Base-by-base conservation (phyloP, 2,329 filamentous ascomycete species). In the Stagonosporopsis tanaceti region DNA sequence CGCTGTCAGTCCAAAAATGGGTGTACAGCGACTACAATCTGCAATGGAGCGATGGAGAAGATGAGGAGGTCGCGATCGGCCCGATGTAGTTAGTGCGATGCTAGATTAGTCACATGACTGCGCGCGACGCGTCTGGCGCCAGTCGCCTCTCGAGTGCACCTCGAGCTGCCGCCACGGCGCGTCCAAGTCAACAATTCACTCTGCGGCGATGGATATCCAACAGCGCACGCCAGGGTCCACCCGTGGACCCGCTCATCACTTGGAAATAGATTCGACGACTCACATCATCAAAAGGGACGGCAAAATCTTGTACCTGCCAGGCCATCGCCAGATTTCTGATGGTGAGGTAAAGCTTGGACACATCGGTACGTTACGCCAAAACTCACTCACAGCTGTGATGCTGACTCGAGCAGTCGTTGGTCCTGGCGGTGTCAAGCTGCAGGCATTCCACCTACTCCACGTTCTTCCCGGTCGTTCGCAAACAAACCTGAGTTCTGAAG, bases 371-470 rank as follows among this genome's bases (percentile, higher is more conserved):
- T 57, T 3, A 45, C 3, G 17, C n/a, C 7, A 28, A 6, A 34
- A 20, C n/a, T 5, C 17, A 32, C 11, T 11, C 17, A 45, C n/a
- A 44, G 8, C 15, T 32, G 7, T n/a, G 7, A 15, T 47, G 15
- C 51, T 61, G 27, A 61, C 7, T 9, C n/a, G n/a, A 30, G 14
- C 34, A 73, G 72, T 50, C 34, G 46, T 62, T 17, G 61, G 59
- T 4, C 39, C 52, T 7, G 68, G 61, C 37, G 66, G 66, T 24
- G 61, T 64, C 11, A 75, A 72, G 35, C 46, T 76, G 3, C 57
- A 71, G 51, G 69, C 71, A n/a, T 25, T 71, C 4, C 47, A 63
- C 8, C 54, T 47, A 20, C 38, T 76, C 20, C 51, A 32, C 9
- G 59, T 76, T 24, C 27, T 58, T 17, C 65, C 71, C 30, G 50